phyloP scores from a whole-genome alignment of 257 asterid genomes.

The Buddleja alternifolia region DNA sequence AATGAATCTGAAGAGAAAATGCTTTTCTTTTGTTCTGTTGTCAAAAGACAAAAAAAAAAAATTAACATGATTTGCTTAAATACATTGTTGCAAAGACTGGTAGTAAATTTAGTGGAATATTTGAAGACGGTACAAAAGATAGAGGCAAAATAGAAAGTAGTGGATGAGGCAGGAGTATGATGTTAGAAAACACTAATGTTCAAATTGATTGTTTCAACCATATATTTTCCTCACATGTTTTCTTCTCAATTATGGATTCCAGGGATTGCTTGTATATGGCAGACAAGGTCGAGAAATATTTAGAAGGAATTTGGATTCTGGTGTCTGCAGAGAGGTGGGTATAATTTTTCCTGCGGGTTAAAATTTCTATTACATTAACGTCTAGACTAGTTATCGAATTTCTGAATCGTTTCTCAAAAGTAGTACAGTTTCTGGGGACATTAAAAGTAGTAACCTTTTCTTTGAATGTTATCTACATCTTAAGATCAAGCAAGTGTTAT shows the following conservation, averaged over 20 bases:
- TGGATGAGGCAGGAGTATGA: slow-evolving; percentile 10
- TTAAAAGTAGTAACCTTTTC: slow-evolving; percentile 8
- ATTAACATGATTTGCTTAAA: slow-evolving; percentile 11
- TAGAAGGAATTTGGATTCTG: slow-evolving; percentile 75
- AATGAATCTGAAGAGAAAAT: slow-evolving; percentile 7
- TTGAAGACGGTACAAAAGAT: not conserved
- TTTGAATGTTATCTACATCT: not conserved
- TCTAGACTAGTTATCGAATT: slow-evolving; percentile 10
- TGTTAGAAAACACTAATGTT: not conserved
- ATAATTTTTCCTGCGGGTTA: slow-evolving; percentile 14
- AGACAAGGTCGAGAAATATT: slow-evolving; percentile 90
- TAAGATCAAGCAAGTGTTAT: slow-evolving; percentile 17
- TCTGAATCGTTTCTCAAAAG: not conserved
- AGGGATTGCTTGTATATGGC: slow-evolving; percentile 98
- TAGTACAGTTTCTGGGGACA: not conserved
- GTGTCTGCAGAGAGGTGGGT: slow-evolving; percentile 81
- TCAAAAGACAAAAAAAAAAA: slow-evolving; percentile 14
- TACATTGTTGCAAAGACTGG: not conserved
- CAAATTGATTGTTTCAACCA: not conserved
- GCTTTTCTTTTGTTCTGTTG: slow-evolving; percentile 4
- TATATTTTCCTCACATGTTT: slow-evolving; percentile 19
- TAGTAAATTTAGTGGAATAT: not conserved
- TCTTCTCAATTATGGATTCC: slow-evolving; percentile 36
- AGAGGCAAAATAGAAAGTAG: not conserved
- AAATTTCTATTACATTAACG: slow-evolving; percentile 22